Percentiles rank a stretch among this genome's conserved stretches.
These are phyloP conservation scores for Trichoderma parareesei DNA, from an alignment of 495 filamentous ascomycete species.

Conservation along the genomic window DNA sequence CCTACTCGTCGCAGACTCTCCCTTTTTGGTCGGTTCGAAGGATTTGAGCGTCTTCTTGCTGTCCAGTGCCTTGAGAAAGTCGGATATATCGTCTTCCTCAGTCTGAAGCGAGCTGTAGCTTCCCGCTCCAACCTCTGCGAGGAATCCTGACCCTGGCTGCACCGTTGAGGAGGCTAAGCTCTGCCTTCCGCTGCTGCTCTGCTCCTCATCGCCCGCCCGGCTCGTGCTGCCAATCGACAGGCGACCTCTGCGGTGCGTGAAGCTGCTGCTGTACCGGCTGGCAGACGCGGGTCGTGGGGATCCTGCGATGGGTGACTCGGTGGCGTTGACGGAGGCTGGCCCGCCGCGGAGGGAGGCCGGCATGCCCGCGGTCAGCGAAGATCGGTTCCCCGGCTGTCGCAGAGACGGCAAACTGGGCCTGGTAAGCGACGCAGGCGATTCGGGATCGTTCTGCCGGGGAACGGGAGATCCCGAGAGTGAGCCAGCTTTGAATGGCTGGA, in stretches of 20 bases:
- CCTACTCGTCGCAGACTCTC: constrained; percentile 51
- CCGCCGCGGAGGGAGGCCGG: constrained; percentile 49
- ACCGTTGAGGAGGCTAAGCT: constrained; percentile 73
- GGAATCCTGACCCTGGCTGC: constrained; percentile 76
- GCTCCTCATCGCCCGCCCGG: constrained; percentile 68
- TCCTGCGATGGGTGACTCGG: constrained; percentile 50
- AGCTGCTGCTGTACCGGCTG: constrained; percentile 71
- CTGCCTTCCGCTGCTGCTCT: constrained; percentile 76
- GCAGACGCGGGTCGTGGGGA: constrained; percentile 71
- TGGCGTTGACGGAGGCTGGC: constrained; percentile 35
- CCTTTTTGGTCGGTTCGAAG: constrained; percentile 48
- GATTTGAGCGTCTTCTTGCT: constrained; percentile 69
- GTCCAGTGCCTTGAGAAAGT: constrained; percentile 83
- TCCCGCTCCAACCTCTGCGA: constrained; percentile 61
- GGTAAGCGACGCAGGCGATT: constrained; percentile 41
- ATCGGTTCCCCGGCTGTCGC: constrained; percentile 58
- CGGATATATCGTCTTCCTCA: constrained; percentile 86
- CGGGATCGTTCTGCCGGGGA: constrained; percentile 27
- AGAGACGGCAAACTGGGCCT: constrained; percentile 44
- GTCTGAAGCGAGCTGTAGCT: constrained; percentile 75
- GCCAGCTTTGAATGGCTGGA: constrained; percentile 89
- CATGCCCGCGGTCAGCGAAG: constrained; percentile 55
- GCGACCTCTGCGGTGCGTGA: constrained; percentile 61
- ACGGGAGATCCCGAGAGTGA: constrained; percentile 85
- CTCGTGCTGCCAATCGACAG: constrained; percentile 64